These are phyloP conservation scores for Phaeosphaeriaceae sp. DNA, from an alignment of 2,329 filamentous ascomycete species.

Conservation along the genomic window DNA sequence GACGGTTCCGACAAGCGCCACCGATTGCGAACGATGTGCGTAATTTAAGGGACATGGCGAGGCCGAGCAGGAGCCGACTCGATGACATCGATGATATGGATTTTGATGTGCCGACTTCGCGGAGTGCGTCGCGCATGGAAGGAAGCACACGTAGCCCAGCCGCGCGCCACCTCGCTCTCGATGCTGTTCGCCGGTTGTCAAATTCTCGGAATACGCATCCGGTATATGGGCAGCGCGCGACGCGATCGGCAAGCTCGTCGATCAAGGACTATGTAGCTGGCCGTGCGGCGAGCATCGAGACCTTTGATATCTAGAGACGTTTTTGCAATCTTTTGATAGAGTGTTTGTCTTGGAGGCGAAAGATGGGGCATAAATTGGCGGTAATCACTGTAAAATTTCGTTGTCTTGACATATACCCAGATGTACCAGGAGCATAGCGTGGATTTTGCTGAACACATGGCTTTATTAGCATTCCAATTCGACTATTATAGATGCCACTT, in stretches of 20 bases:
- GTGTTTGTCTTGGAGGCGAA: not conserved
- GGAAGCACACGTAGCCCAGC: conserved; percentile 3
- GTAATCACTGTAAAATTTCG: conserved; percentile 3
- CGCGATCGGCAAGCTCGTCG: conserved; percentile 15
- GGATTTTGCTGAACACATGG: not conserved
- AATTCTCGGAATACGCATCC: conserved; percentile 8
- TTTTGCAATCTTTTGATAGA: too few relatives aligned
- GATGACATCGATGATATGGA: conserved; percentile 16
- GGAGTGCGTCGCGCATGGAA: conserved; percentile 1
- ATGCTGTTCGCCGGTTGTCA: conserved; percentile 13
- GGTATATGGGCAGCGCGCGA: conserved; percentile 15
- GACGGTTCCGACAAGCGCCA: conserved; percentile 40
- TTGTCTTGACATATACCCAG: conserved; percentile 24
- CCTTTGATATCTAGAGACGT: conserved; percentile 19
- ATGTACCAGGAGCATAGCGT: conserved; percentile 6
- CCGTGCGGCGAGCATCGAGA: conserved; percentile 17
- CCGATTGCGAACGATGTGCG: conserved; percentile 37
- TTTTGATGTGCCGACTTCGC: conserved; percentile 3
- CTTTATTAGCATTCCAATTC: too few relatives aligned
- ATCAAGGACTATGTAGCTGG: conserved; percentile 12
- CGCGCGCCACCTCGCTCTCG: conserved; percentile 10
- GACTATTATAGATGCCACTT: too few relatives aligned
- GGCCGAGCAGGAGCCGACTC: conserved; percentile 3
- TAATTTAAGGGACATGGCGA: conserved; percentile 6
- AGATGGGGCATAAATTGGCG: not conserved